Conservation (phyloP, 129 eudicot genomes). For the Tagetes patula region DNA sequence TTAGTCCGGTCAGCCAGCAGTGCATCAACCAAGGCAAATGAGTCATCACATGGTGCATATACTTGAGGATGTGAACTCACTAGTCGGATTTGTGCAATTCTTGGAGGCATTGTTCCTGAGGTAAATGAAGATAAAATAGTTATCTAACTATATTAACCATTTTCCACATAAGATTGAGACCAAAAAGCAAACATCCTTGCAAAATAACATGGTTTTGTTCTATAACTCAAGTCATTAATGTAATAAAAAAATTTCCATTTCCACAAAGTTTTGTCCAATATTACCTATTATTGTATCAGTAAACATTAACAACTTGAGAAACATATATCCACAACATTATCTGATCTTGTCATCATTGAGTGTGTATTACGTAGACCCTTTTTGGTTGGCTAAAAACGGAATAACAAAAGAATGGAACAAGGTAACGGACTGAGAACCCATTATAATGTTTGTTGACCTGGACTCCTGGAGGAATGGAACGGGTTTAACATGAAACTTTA, state of each 20-base stretch:
- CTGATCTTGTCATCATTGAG: not conserved
- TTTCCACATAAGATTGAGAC: not conserved
- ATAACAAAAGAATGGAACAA: not conserved
- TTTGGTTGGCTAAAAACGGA: not conserved
- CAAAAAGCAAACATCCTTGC: not conserved
- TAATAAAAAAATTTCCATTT: not conserved
- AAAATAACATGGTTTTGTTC: not conserved
- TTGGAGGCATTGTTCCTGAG: conserved; percentile 43
- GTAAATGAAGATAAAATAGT: not conserved
- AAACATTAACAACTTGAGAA: not conserved
- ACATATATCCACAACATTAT: too few relatives aligned
- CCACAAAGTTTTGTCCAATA: not conserved
- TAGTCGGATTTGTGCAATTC: conserved; percentile 71
- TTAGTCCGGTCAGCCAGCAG: conserved; percentile 68
- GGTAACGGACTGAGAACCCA: not conserved
- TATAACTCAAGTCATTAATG: not conserved
- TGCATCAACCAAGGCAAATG: conserved; percentile 82
- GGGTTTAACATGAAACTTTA: not conserved
- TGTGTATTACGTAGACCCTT: not conserved
- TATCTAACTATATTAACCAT: not conserved
- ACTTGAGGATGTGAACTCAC: conserved; percentile 88
- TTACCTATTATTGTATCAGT: not conserved
- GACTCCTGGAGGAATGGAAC: not conserved
- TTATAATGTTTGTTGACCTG: not conserved
- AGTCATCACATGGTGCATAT: conserved; percentile 89